Base-by-base conservation (phyloP, 495 filamentous ascomycete species). In the Sporormia fimetaria region DNA sequence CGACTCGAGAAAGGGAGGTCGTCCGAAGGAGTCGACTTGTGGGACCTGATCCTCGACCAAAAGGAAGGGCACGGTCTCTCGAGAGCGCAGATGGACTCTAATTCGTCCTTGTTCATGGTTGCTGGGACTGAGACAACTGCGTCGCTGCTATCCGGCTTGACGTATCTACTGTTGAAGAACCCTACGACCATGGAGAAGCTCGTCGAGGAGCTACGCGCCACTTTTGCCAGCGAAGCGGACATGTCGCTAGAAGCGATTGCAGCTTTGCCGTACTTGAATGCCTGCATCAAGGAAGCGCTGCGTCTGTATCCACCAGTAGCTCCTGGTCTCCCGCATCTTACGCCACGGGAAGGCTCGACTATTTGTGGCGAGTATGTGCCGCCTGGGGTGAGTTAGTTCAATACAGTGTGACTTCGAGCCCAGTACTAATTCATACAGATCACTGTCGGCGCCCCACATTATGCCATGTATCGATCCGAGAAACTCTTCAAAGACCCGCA, bases 121-220 rank as follows among this genome's bases (percentile, higher is more conserved):
- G 70, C 74, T 4, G 74, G 74, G 0, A 75, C 70, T 39, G 74
- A 78, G 46, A 78, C 73, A 0, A 73, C 68, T 1, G 68, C 73
- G 0, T 68, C 66, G 1, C 51, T 64, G 0, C 46, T 73, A 4
- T 56, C 57, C 1, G 74, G 70, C 1, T 60, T 62, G 10, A 58
- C 71, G 14, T 76, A 64, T 37, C 65, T 68, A 26, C 64, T 80
- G 0, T 55, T 71, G 10, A 58, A 60, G 2, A 49, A 69, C 26
- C 60, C 62, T 2, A 54, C 59, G 0, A 55, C 49, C n/a, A 53
- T 71, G 49, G 25, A 32, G 6, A 57, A 42, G 16, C 55, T 74
- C 0, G 28, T 37, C 2, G 3, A 44, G 0, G 74, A 77, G 38
- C 59, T 80, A n/a, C 62, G 71, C 9, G 34, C 36, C 4, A 11